A percentile compares a stretch with the other conserved stretches of the same genome.
Conservation (phyloP, 176 grass and related monocot genomes). For the Ananas comosus region DNA sequence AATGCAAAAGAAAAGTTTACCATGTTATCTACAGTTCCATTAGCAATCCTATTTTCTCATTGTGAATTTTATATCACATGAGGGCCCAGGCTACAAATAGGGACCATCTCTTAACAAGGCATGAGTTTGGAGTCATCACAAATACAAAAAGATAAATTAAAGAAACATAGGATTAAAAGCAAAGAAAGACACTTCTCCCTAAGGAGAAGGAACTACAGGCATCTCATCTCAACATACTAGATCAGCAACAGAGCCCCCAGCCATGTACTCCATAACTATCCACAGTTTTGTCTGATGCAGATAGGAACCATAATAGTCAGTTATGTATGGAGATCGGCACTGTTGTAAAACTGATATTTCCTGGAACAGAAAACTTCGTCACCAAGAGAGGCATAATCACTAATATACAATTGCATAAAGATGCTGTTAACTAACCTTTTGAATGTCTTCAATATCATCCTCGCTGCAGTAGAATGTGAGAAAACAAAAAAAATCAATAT, state of each 20-base stretch:
- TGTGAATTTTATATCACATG: too few species aligned
- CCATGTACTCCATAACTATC: constrained; percentile 99
- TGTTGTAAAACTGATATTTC: constrained; percentile 98
- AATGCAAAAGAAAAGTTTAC: too few species aligned
- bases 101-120: too few species aligned
- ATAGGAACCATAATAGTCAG: constrained; percentile 96
- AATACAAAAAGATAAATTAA: not conserved
- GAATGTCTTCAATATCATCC: constrained; percentile 99
- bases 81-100: too few species aligned
- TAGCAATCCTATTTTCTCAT: too few species aligned
- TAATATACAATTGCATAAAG: not conserved
- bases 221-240: constrained; percentile 49
- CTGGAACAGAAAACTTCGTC: constrained; percentile 33
- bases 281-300: constrained; percentile 97
- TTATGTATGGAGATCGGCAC: constrained; percentile 97
- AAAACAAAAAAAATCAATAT: constrained; percentile 12
- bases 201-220: not conserved
- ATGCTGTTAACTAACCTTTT: constrained; percentile 53
- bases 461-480: constrained; percentile 48
- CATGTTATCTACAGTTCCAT: too few species aligned
- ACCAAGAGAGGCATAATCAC: not conserved
- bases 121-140: too few species aligned
- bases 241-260: constrained; percentile 98
- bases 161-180: not conserved
- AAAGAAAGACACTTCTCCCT: not conserved